Conservation (phyloP, 768 basidiomycete species). For the Leccinum disarticulatum region DNA sequence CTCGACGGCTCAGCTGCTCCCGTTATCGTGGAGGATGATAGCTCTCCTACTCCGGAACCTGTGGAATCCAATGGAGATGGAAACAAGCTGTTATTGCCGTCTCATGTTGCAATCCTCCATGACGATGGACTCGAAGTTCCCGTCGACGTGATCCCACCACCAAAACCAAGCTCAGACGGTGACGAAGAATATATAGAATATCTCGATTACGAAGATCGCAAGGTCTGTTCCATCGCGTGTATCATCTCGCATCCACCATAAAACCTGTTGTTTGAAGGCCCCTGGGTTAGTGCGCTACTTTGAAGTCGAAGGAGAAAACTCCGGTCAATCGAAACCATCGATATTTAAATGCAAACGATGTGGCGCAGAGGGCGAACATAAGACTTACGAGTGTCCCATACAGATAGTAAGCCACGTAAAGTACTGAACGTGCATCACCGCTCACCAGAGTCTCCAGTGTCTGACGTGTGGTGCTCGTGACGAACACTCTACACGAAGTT, state of each 20-base stretch:
- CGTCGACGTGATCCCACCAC: slow-evolving; percentile 46
- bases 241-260: not conserved
- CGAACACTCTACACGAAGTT: slow-evolving; percentile 74
- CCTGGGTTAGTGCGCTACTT: slow-evolving; percentile 62
- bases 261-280: slow-evolving; percentile 37
- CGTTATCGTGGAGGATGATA: slow-evolving; percentile 28
- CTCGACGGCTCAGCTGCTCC: slow-evolving; percentile 47
- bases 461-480: slow-evolving; percentile 78
- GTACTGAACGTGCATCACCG: not conserved
- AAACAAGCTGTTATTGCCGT: slow-evolving; percentile 53
- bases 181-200: slow-evolving; percentile 76
- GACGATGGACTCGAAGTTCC: slow-evolving; percentile 33
- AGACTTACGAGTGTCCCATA: slow-evolving; percentile 64
- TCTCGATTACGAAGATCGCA: slow-evolving; percentile 68
- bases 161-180: slow-evolving; percentile 45
- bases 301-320: slow-evolving; percentile 44
- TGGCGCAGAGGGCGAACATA: slow-evolving; percentile 71
- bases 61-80: slow-evolving; percentile 20
- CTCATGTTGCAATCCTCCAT: slow-evolving; percentile 62
- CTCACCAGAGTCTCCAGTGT: slow-evolving; percentile 47
- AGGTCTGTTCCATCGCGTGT: slow-evolving; percentile 39
- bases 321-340: slow-evolving; percentile 39
- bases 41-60: slow-evolving; percentile 7
- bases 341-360: slow-evolving; percentile 74
- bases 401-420: slow-evolving; percentile 54